phyloP scores from a whole-genome alignment of 495 filamentous ascomycete species.

The Terfezia claveryi region DNA sequence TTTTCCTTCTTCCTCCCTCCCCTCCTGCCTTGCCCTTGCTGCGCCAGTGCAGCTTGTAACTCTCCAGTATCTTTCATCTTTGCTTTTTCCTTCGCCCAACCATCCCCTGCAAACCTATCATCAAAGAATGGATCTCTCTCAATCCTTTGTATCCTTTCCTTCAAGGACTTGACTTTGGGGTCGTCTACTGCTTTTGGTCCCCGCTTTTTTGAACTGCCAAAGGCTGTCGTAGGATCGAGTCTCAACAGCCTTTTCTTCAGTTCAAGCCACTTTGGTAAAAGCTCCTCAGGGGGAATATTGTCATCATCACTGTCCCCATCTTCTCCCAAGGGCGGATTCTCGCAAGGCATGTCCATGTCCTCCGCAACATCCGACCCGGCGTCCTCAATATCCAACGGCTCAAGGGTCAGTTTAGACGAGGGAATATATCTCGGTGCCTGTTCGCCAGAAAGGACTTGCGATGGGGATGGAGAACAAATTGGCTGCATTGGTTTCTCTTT shows the following conservation, averaged over 20 bases:
- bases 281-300: constrained; percentile 46
- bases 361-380: constrained; percentile 16
- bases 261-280: constrained; percentile 53
- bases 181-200: constrained; percentile 13
- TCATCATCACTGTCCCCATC: constrained; percentile 27
- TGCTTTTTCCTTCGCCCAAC: background rate
- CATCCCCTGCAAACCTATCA: background rate
- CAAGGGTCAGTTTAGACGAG: background rate
- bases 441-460: constrained; percentile 1
- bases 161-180: constrained; percentile 8
- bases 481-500: background rate
- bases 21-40: constrained; percentile 30
- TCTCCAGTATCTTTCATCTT: background rate
- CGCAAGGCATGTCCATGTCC: constrained; percentile 17
- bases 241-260: constrained; percentile 47
- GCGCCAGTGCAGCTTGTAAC: constrained; percentile 2
- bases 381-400: constrained; percentile 1
- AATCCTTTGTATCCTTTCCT: constrained; percentile 23
- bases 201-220: constrained; percentile 26
- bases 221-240: constrained; percentile 39
- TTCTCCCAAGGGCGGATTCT: constrained; percentile 12
- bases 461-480: constrained; percentile 1
- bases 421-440: background rate
- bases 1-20: background rate
- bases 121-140: constrained; percentile 30